These are phyloP conservation scores for Vitis riparia DNA, from an alignment of 164 flowering plant genomes.

Conservation along the genomic window DNA sequence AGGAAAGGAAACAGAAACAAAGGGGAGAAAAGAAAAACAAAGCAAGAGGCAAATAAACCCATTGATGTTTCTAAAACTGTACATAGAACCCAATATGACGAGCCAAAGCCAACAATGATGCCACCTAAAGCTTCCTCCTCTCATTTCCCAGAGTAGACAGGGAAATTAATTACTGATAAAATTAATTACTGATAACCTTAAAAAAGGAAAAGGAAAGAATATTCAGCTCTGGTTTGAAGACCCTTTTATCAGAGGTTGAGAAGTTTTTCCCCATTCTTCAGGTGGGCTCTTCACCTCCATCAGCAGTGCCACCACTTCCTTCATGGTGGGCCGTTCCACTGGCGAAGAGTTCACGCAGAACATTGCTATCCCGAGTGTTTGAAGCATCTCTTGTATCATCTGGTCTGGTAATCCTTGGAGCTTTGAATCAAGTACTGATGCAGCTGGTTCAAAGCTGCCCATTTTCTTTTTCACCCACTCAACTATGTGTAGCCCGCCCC, in stretches of 20 bases:
- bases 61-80: too few relatives aligned
- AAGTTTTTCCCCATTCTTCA: conserved; percentile 91
- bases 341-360: conserved; percentile 92
- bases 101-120: too few relatives aligned
- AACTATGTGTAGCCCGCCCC: conserved; percentile 85
- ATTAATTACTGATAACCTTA: conserved; percentile 21
- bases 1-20: conserved; percentile 3
- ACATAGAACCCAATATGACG: too few relatives aligned
- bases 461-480: conserved; percentile 97
- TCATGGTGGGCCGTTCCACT: conserved; percentile 89
- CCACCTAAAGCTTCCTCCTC: too few relatives aligned
- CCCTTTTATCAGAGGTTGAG: conserved; percentile 87
- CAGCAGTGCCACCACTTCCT: conserved; percentile 90
- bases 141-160: too few relatives aligned
- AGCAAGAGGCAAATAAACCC: too few relatives aligned
- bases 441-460: conserved; percentile 89
- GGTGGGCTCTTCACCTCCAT: conserved; percentile 88
- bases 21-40: too few relatives aligned
- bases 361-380: conserved; percentile 91
- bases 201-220: neutral
- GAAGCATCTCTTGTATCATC: conserved; percentile 92
- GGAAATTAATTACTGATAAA: conserved; percentile 22
- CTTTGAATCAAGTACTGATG: conserved; percentile 67
- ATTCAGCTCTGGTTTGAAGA: conserved; percentile 56
- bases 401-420: conserved; percentile 80